phyloP scores from a whole-genome alignment of 192 early-diverging fungal species.

The Entomortierella parvispora region DNA sequence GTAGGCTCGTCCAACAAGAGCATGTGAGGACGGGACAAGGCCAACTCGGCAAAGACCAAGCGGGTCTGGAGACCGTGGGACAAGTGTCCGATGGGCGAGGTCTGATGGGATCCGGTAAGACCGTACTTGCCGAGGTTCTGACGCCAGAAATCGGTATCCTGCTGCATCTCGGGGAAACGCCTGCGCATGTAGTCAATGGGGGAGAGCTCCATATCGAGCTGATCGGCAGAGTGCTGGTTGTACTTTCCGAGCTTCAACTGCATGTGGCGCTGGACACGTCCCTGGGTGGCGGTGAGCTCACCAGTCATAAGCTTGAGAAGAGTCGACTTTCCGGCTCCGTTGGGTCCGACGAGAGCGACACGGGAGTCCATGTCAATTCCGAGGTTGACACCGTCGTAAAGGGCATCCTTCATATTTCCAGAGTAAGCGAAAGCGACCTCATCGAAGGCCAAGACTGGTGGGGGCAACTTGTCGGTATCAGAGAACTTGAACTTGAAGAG shows the following conservation, averaged over 20 bases:
- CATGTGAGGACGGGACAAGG: conserved; percentile 90
- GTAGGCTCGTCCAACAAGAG: conserved; percentile 99
- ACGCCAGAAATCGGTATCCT: conserved; percentile 92
- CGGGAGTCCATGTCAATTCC: conserved; percentile 99
- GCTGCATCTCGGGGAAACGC: conserved; percentile 82
- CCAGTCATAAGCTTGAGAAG: conserved; percentile 97
- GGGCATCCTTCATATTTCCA: conserved; percentile 81
- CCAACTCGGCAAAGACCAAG: conserved; percentile 95
- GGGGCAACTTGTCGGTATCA: conserved; percentile 87
- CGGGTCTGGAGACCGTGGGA: conserved; percentile 96
- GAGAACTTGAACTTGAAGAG: conserved; percentile 92
- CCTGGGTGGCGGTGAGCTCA: conserved; percentile 83
- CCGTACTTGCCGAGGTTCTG: conserved; percentile 92
- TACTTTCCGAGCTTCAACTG: conserved; percentile 96
- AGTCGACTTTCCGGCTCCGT: conserved; percentile 96
- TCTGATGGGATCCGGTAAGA: conserved; percentile 92
- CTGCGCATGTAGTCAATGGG: conserved; percentile 93
- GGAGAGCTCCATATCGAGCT: conserved; percentile 86
- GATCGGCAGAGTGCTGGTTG: conserved; percentile 97
- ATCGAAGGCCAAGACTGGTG: conserved; percentile 94
- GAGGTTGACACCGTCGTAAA: conserved; percentile 93
- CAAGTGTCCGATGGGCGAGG: conserved; percentile 86
- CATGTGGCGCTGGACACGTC: conserved; percentile 90
- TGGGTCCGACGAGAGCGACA: conserved; percentile 96
- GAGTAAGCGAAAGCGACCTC: conserved; percentile 94